Evolutionary conservation across 176 grass and related monocot genomes (phyloP), one percentile per base, ranked within the genome.

Genomic region (Echinochloa phyllopogon): DNA sequence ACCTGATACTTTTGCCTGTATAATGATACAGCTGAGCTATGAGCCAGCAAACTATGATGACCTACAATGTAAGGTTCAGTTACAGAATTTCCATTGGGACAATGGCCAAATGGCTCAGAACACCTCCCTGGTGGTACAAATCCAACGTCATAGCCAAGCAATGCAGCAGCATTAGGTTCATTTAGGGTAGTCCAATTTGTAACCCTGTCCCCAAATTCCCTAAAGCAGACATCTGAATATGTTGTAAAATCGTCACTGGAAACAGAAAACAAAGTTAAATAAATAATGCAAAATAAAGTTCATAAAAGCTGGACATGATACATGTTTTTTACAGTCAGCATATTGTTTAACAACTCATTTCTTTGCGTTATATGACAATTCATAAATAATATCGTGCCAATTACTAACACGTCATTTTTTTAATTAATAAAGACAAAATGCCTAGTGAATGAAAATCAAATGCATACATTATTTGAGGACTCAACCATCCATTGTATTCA

Each of bases 241-340:
- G 89, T 85, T 63, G 82, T 91, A 77, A 91, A 91, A 64, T 91
- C 89, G 23, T 38, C 89, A 78, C 89, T 87, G 76, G 17, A 62
- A 43, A 68, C 5, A 49, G 49, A 21, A 21, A 50, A 56, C 13
- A 10, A 8, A 24, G 8, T 67, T 42, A 43, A 60, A 66, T 33
- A 33, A 33, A 33, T 33, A 33, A 33, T 59, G 24, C 56, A 59
- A 59, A 59, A 55, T 0, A 21, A 55, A 59, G 56, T 59, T 59
- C n/a, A 39, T 41, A 69, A 41, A 29, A 25, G 17, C 1, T 4
- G n/a, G 21, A 12, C 48, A 80, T 81, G 65, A 38, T 10, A 69
- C 60, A 52, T 17, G 8, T 44, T 57, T 29, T n/a, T 50, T 37
- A 14, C 24, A 38, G 16, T 29, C 49, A 74, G 16, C 6, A 39